Evolutionary conservation across 305 asterid genomes (phyloP).

Genomic region (Solanum hybrid): DNA sequence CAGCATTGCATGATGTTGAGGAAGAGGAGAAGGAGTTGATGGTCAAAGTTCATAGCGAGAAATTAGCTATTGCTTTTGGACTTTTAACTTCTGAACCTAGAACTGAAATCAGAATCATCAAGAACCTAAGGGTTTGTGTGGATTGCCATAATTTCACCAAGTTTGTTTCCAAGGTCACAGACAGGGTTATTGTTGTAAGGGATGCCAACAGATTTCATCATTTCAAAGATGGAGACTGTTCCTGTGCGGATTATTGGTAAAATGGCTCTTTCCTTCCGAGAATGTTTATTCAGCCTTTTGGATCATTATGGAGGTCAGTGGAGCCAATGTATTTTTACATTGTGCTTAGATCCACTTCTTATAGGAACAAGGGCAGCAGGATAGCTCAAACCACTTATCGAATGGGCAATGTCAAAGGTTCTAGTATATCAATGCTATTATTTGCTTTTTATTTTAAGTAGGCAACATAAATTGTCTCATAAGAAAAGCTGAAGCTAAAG

Average conservation of each 20-base stretch:
- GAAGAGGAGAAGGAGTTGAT: constrained; percentile 84
- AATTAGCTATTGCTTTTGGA: constrained; percentile 77
- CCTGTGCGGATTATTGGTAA: constrained; percentile 80
- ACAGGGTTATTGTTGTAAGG: constrained; percentile 58
- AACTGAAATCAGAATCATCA: constrained; percentile 60
- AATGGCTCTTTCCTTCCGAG: neutral
- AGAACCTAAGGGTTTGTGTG: constrained; percentile 79
- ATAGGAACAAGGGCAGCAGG: neutral
- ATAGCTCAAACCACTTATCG: neutral
- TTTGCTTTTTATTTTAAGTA: neutral
- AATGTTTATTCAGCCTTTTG: neutral
- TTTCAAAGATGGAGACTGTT: constrained; percentile 58
- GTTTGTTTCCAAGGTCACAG: constrained; percentile 47
- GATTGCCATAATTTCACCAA: constrained; percentile 78
- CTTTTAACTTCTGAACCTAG: constrained; percentile 49
- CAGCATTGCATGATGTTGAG: constrained; percentile 79
- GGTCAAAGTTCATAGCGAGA: constrained; percentile 80
- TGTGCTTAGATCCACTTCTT: neutral
- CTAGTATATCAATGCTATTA: neutral
- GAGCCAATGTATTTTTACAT: neutral
- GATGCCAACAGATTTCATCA: constrained; percentile 87
- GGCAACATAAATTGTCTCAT: neutral
- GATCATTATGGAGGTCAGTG: neutral
- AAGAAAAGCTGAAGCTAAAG: neutral
- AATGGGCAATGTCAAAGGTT: neutral